Evolutionary conservation across 495 filamentous ascomycete species (phyloP).

Genomic region (Trichoderma orchidacearum): DNA sequence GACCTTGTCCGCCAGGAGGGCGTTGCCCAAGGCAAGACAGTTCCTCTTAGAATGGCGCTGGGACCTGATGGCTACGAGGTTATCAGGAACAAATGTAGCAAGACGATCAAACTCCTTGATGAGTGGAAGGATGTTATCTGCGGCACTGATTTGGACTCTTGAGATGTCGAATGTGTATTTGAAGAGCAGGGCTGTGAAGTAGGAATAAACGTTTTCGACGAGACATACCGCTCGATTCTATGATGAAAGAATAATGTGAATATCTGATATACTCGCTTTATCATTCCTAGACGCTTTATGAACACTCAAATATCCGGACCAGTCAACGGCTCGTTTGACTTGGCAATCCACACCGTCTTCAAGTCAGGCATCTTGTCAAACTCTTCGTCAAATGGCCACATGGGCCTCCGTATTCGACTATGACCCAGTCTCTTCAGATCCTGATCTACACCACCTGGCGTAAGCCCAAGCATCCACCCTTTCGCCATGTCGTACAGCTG

Average conservation of each 20-base stretch:
- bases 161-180: too few species aligned
- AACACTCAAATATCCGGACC: conserved; percentile 9
- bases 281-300: too few species aligned
- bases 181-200: too few species aligned
- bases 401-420: conserved; percentile 33
- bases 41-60: background rate
- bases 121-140: conserved; percentile 10
- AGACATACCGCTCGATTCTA: too few species aligned
- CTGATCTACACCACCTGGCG: conserved; percentile 43
- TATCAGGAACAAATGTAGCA: conserved; percentile 5
- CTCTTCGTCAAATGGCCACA: conserved; percentile 40
- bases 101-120: conserved; percentile 6
- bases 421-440: conserved; percentile 35
- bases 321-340: conserved; percentile 22
- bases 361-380: conserved; percentile 26
- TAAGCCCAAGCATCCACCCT: conserved; percentile 42
- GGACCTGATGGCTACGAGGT: background rate
- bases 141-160: conserved; percentile 11
- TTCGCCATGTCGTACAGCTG: conserved; percentile 41
- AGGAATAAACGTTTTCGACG: too few species aligned
- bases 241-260: too few species aligned
- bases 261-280: too few species aligned
- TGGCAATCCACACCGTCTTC: conserved; percentile 24
- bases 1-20: background rate
- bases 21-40: background rate